Conservation (phyloP, 2,329 filamentous ascomycete genomes). For the Pezizomycotina sp. region DNA sequence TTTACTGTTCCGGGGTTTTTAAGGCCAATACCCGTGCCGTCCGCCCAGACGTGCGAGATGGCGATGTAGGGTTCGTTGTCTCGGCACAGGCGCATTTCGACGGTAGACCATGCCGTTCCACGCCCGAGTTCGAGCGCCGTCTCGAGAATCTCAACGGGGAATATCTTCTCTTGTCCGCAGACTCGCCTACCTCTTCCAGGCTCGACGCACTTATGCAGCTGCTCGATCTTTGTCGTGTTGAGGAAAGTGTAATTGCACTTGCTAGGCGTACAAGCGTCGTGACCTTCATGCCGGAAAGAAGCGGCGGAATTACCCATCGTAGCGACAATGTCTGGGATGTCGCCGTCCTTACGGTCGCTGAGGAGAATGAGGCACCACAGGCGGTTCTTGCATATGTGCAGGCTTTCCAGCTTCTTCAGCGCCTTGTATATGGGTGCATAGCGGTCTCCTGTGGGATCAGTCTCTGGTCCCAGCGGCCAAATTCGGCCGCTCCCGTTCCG, state of each 20-base stretch:
- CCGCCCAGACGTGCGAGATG: constrained; percentile 27
- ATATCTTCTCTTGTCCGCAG: no score
- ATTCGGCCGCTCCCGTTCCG: no score
- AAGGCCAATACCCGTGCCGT: constrained; percentile 25
- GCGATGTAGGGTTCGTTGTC: constrained; percentile 19
- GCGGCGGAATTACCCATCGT: no score
- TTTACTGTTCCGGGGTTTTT: constrained; percentile 24
- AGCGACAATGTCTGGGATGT: no score
- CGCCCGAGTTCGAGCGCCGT: constrained; percentile 1
- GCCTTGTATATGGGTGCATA: no score
- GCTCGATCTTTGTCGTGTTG: constrained; percentile 6
- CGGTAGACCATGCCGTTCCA: constrained; percentile 6
- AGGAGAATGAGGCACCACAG: no score
- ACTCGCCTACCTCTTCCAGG: background rate
- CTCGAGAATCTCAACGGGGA: constrained; percentile 3
- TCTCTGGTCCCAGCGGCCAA: no score
- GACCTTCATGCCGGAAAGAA: constrained; percentile 4
- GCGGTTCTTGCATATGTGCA: no score
- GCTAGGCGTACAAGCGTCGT: constrained; percentile 3
- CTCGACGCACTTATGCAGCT: constrained; percentile 4
- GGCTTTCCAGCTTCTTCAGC: no score
- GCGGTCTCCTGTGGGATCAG: no score
- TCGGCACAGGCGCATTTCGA: constrained; percentile 1
- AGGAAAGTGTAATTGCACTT: constrained; percentile 5
- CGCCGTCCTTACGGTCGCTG: no score